These are phyloP conservation scores for Exobasidium cylindrosporum DNA, from an alignment of 1,284 basidiomycete genomes.

Conservation along the genomic window DNA sequence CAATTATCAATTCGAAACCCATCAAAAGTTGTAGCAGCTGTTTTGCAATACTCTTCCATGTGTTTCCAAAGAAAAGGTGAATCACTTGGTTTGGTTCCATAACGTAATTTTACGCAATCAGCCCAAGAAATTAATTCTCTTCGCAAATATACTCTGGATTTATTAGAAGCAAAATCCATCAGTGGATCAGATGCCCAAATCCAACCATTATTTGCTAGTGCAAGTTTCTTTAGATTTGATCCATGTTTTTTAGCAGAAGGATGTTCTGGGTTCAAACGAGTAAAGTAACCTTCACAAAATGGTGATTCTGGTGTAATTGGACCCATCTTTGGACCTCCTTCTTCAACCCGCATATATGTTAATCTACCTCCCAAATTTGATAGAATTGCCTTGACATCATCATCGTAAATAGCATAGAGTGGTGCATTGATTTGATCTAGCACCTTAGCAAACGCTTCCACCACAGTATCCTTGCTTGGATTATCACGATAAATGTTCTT, in stretches of 20 bases:
- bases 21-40: slow-evolving; percentile 76
- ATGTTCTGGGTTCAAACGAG: slow-evolving; percentile 41
- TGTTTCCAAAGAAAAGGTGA: slow-evolving; percentile 94
- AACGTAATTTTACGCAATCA: slow-evolving; percentile 96
- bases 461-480: slow-evolving; percentile 12
- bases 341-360: slow-evolving; percentile 39
- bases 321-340: slow-evolving; percentile 40
- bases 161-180: slow-evolving; percentile 86
- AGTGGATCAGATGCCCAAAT: slow-evolving; percentile 96
- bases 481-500: background rate
- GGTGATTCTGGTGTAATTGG: slow-evolving; percentile 31
- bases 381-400: slow-evolving; percentile 41
- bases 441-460: slow-evolving; percentile 27
- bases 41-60: slow-evolving; percentile 71
- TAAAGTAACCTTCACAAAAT: slow-evolving; percentile 49
- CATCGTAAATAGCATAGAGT: slow-evolving; percentile 39
- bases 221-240: slow-evolving; percentile 68
- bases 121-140: slow-evolving; percentile 96
- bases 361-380: slow-evolving; percentile 40
- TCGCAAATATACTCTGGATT: slow-evolving; percentile 92
- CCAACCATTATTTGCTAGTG: slow-evolving; percentile 92
- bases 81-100: slow-evolving; percentile 62
- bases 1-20: slow-evolving; percentile 98
- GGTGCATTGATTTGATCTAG: slow-evolving; percentile 37
- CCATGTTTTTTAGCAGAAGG: slow-evolving; percentile 56